Evolutionary conservation across 768 basidiomycete species (phyloP).

Genomic region (Auriscalpium orientale): DNA sequence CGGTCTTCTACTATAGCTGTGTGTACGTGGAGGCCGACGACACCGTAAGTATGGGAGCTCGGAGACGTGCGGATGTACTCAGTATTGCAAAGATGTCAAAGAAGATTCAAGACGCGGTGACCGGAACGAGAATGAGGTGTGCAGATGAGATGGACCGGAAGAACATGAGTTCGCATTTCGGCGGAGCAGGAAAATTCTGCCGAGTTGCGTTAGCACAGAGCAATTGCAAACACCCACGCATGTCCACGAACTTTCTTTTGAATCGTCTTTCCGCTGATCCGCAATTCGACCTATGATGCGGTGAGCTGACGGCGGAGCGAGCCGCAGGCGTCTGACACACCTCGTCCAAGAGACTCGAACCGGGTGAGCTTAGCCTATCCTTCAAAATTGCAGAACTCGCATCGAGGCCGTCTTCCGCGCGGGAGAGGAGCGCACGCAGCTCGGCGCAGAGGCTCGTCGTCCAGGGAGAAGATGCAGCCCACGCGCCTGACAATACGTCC

Average conservation of each 20-base stretch:
- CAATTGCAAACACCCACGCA: too few relatives aligned
- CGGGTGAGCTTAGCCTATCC: neutral
- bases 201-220: too few relatives aligned
- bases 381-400: neutral
- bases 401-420: neutral
- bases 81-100: too few relatives aligned
- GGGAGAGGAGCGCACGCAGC: conserved; percentile 25
- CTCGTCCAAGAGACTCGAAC: neutral
- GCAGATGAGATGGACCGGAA: neutral
- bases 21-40: neutral
- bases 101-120: neutral
- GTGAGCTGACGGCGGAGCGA: too few relatives aligned
- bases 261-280: too few relatives aligned
- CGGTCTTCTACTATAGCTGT: neutral
- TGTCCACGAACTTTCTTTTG: too few relatives aligned
- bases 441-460: conserved; percentile 35
- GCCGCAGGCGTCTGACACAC: neutral
- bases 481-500: conserved; percentile 6
- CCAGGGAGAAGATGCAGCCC: conserved; percentile 39
- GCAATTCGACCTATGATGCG: too few relatives aligned
- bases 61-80: too few relatives aligned
- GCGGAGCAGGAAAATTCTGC: too few relatives aligned
- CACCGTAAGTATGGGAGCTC: neutral
- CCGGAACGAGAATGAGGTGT: neutral
- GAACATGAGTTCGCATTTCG: too few relatives aligned